Conservation (phyloP, 139 green algal genomes). For the Nannochloris sp. region DNA sequence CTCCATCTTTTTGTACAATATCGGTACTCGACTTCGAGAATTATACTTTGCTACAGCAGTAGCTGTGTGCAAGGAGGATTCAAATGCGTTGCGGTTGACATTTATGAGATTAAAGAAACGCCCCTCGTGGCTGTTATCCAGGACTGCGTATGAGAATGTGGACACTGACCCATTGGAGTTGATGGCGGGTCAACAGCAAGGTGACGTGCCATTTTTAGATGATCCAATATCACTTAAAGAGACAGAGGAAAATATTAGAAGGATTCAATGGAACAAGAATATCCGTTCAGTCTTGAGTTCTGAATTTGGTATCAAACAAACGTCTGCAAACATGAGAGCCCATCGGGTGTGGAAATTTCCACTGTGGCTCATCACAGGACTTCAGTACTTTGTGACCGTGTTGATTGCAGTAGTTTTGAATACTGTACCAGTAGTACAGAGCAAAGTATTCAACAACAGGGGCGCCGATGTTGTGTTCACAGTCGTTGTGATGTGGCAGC, state of each 20-base stretch:
- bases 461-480: background rate
- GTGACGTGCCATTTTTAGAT: too few relatives aligned
- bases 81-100: background rate
- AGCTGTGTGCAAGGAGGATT: background rate
- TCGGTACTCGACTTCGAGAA: background rate
- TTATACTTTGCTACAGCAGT: background rate
- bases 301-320: background rate
- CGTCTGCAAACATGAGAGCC: background rate
- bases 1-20: slow-evolving; percentile 3
- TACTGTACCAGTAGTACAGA: background rate
- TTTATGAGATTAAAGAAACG: background rate
- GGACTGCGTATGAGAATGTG: background rate
- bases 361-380: background rate
- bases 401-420: background rate
- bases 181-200: too few relatives aligned
- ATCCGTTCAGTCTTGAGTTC: background rate
- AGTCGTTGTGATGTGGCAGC: background rate
- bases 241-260: background rate
- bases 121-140: background rate
- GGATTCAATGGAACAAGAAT: background rate
- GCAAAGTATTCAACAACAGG: background rate
- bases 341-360: background rate
- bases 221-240: background rate
- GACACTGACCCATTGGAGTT: background rate
- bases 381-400: background rate